Evolutionary conservation across 306 rosid genomes (phyloP), one percentile per base, ranked within the genome.

Genomic region (Urtica urens): DNA sequence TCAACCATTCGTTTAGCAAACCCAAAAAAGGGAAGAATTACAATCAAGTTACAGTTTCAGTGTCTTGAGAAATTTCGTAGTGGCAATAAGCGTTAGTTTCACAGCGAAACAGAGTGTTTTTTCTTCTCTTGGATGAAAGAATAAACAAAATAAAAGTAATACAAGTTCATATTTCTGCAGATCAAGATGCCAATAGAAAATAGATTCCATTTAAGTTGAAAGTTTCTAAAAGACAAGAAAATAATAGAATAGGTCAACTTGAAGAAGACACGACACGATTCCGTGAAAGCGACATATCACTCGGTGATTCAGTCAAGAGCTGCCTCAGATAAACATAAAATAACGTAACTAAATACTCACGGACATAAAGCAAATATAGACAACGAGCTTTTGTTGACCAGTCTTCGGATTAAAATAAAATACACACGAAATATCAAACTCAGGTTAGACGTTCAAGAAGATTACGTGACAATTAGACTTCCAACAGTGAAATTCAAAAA

Each of bases 181-280:
- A 28, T 28, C 33, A 28, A 28, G 33, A 28, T n/a, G n/a, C n/a
- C 18, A 38, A 12, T 38, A 12, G 44, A 41, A 52, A 9, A 13
- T 13, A 38, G 39, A 45, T 35, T 21, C n/a, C n/a, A 14, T 49
- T 26, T 6, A 26, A 57, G 52, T 7, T 49, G 18, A 29, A 35
- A 24, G 23, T 5, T 9, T n/a, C 44, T 17, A 40, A 9, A 29
- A n/a, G 49, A 18, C 37, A 6, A 54, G 15, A 19, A 23, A 16
- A n/a, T n/a, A 16, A 14, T 49, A 41, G 14, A 18, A 41, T 29
- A 2, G 34, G 58, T 35, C 54, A 25, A 21, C 46, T 49, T 23
- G 58, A 65, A 42, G 59, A 23, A 19, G 54, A 53, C 41, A 25
- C 27, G 42, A 60, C 50, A 55, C 37, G 34, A 16, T 22, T 51